Evolutionary conservation across 345 rosid genomes (phyloP).

Genomic region (Syzygium jambos): DNA sequence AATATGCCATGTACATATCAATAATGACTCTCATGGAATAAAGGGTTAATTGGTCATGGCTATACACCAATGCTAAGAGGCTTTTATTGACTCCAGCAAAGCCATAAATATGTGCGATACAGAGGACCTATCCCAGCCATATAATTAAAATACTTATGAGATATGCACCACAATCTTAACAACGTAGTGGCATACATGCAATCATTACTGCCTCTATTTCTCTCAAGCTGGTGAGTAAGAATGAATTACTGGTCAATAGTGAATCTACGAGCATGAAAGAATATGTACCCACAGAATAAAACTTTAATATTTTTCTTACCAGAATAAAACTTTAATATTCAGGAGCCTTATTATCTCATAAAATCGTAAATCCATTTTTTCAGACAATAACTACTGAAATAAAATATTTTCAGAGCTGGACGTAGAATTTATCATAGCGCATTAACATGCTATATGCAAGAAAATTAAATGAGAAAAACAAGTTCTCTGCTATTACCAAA

Average conservation of each 20-base stretch:
- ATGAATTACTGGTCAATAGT: background rate
- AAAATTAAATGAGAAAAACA: background rate
- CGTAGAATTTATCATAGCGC: background rate
- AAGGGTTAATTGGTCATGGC: background rate
- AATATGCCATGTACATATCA: background rate
- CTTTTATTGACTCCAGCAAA: background rate
- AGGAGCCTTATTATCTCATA: background rate
- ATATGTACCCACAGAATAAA: background rate
- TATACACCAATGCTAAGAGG: background rate
- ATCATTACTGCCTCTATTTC: background rate
- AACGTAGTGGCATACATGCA: background rate
- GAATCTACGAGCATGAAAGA: background rate
- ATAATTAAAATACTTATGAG: background rate
- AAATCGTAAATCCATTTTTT: background rate
- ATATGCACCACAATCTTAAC: background rate
- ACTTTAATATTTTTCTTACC: background rate
- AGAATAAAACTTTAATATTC: background rate
- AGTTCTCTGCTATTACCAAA: conserved; percentile 34
- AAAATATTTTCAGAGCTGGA: background rate
- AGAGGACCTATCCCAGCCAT: background rate
- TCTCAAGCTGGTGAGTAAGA: background rate
- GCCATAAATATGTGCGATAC: background rate
- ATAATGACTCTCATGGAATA: background rate
- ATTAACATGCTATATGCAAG: background rate
- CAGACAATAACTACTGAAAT: background rate